phyloP scores from a whole-genome alignment of 345 rosid species.

The Euphorbia pulcherrima region DNA sequence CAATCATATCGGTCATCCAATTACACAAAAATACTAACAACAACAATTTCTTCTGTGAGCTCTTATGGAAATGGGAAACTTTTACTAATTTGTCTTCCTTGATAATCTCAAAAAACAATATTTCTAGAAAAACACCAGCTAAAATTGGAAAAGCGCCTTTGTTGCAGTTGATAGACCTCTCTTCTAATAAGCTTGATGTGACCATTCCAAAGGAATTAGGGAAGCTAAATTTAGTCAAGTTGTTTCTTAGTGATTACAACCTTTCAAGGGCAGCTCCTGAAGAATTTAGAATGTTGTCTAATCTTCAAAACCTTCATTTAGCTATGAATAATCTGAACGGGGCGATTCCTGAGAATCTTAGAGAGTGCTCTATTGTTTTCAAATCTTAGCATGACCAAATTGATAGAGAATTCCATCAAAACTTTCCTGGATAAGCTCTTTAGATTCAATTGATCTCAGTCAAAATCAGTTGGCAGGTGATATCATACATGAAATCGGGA shows the following conservation, averaged over 20 bases:
- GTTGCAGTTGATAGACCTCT: not conserved
- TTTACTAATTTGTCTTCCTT: not conserved
- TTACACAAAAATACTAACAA: too few relatives aligned
- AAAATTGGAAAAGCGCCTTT: not conserved
- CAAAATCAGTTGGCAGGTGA: too few relatives aligned
- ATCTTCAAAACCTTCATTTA: not conserved
- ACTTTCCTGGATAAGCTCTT: not conserved
- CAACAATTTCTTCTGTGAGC: too few relatives aligned
- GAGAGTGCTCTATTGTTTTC: too few relatives aligned
- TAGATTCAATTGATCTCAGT: not conserved
- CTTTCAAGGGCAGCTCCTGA: not conserved
- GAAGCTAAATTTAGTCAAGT: not conserved
- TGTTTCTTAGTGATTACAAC: not conserved
- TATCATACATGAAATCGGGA: not conserved
- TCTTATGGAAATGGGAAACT: too few relatives aligned
- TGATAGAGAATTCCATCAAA: not conserved
- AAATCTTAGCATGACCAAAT: not conserved
- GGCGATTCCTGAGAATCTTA: not conserved
- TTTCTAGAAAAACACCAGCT: not conserved
- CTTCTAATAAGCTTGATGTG: not conserved
- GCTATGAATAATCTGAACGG: not conserved
- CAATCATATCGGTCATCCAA: too few relatives aligned
- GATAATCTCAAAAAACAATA: not conserved
- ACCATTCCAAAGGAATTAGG: not conserved
- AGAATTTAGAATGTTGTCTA: not conserved